Base-by-base conservation (phyloP, 495 filamentous ascomycete genomes). In the Penicillium coprophilum region DNA sequence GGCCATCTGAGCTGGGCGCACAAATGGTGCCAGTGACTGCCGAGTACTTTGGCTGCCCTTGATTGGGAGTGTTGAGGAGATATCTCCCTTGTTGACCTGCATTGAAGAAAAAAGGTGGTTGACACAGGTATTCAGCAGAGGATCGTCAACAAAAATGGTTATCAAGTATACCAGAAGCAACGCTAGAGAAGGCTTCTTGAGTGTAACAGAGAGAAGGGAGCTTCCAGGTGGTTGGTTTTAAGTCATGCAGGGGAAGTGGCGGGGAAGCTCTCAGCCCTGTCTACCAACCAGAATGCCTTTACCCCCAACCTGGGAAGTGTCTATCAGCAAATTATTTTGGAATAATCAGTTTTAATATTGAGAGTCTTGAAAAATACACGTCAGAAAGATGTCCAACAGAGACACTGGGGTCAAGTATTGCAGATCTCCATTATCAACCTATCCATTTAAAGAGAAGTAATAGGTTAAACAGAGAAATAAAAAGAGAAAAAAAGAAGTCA, bases 1-100 rank as follows among this genome's bases (percentile, higher is more conserved):
- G 43, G 66, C 62, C 73, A 78, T 79, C 55, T 80, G 77, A 15
- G 70, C 74, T 28, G 76, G 71, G 21, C 75, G 65, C 15, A 69
- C 63, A 55, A 77, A 79, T 41, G 61, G 60, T 10, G 66, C 24
- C 40, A 69, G 65, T 20, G 61, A 68, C 19, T 24, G 24, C 21
- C 61, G 46, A 8, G 53, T 21, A 19, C 38, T 43, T 24, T 53
- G 20, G 27, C 13, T 47, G 4, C 58, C 69, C 38, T 55, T 23
- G 17, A 68, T 66, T 36, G 72, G 70, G n/a, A 60, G 53, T 13
- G 56, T 59, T 23, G 62, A 69, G 8, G 62, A 50, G 28, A 46
- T 59, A 32, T 60, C 53, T 45, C 46, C 55, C 24, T 46, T 58
- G 46, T 58, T 53, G 55, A 46, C 41, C 48, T 61, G 51, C 72